phyloP scores from a whole-genome alignment of 2,329 filamentous ascomycete species.

The Scedosporium minutisporum region DNA sequence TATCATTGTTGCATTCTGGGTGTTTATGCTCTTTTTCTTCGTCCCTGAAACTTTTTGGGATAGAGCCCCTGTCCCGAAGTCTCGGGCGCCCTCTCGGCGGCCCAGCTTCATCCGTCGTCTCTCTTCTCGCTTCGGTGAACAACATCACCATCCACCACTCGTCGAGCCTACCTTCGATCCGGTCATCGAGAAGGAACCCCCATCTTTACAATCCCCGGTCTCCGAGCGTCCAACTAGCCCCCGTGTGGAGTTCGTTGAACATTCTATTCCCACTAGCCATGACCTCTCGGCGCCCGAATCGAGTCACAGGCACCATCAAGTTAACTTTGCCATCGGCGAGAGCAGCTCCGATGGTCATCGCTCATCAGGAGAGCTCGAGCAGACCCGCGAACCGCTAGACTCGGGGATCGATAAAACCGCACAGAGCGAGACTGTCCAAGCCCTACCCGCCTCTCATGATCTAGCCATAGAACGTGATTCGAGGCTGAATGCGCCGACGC shows the following conservation, averaged over 20 bases:
- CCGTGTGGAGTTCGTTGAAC: neutral
- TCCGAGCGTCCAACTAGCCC: neutral
- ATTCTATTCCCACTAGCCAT: neutral
- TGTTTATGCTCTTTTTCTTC: conserved; percentile 71
- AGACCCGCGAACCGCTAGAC: neutral
- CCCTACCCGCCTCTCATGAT: neutral
- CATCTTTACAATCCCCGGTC: neutral
- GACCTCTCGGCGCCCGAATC: neutral
- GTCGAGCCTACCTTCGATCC: conserved; percentile 7
- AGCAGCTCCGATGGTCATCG: neutral
- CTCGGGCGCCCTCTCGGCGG: conserved; percentile 26
- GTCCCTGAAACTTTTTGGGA: conserved; percentile 97
- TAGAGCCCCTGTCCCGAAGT: conserved; percentile 50
- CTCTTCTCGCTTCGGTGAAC: conserved; percentile 29
- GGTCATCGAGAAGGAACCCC: neutral
- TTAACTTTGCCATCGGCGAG: neutral
- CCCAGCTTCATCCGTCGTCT: conserved; percentile 37
- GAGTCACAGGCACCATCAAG: neutral
- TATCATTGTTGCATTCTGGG: conserved; percentile 64
- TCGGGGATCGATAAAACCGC: neutral
- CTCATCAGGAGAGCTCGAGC: neutral
- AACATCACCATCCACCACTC: conserved; percentile 4
- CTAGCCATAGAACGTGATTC: neutral
- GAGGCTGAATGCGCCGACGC: neutral
- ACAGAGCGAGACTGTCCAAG: neutral